Percentiles rank a stretch among this genome's conserved stretches.
phyloP scores from a whole-genome alignment of 805 yeast genomes.

The Citeromyces nyonsensis region DNA sequence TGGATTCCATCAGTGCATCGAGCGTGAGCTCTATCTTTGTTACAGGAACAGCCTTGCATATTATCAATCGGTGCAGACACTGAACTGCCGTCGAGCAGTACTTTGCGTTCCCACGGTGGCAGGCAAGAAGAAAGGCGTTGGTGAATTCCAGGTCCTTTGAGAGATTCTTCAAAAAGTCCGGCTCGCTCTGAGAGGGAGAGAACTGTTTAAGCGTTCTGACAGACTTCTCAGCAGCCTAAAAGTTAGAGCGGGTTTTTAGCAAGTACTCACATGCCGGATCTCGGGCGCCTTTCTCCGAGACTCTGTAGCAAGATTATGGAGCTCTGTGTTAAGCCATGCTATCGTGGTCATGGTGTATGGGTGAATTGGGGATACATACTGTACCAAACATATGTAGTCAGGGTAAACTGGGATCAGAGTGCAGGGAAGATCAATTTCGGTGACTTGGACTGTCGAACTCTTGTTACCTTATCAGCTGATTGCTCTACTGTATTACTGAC shows the following conservation, averaged over 20 bases:
- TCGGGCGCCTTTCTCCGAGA: constrained; percentile 58
- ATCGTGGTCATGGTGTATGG: constrained; percentile 22
- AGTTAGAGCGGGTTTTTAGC: constrained; percentile 4
- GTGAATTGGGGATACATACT: no score
- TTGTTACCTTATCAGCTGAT: no score
- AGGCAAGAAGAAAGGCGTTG: constrained; percentile 57
- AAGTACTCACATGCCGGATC: constrained; percentile 37
- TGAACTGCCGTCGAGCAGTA: constrained; percentile 60
- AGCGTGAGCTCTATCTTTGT: constrained; percentile 38
- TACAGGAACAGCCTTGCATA: constrained; percentile 35
- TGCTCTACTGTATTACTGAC: no score
- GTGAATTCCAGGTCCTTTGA: constrained; percentile 36
- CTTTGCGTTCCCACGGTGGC: constrained; percentile 63
- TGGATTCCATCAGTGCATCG: constrained; percentile 56
- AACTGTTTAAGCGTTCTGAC: constrained; percentile 24
- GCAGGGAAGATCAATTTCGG: no score
- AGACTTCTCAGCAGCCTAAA: constrained; percentile 30
- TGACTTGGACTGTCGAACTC: no score
- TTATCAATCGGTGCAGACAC: constrained; percentile 46
- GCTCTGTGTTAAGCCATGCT: constrained; percentile 37
- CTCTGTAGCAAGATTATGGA: constrained; percentile 46
- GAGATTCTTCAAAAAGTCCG: constrained; percentile 15
- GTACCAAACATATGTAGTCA: no score
- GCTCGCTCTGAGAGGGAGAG: constrained; percentile 11
- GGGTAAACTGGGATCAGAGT: no score